Conservation (phyloP, 768 basidiomycete genomes). For the Leccinum subtestaceum region DNA sequence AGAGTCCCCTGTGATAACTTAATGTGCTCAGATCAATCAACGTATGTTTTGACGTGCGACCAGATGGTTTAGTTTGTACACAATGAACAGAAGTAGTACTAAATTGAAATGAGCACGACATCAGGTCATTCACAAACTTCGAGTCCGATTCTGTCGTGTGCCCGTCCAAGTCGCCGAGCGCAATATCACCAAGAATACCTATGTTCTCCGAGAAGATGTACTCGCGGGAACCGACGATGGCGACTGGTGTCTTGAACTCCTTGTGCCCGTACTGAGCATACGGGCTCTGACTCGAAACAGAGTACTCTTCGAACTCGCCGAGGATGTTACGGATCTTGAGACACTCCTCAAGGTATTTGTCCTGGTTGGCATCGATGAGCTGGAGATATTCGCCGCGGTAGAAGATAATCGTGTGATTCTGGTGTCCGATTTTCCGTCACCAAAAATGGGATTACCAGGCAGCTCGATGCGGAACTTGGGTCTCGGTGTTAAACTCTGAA, state of each 20-base stretch:
- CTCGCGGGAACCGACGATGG: constrained; percentile 99
- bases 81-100: too few relatives aligned
- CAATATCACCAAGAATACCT: constrained; percentile 96
- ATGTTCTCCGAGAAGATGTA: constrained; percentile 99
- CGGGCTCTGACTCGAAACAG: constrained; percentile 81
- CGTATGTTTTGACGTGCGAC: too few relatives aligned
- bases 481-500: constrained; percentile 90
- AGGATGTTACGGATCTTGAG: constrained; percentile 98
- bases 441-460: constrained; percentile 97
- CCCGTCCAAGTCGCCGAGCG: constrained; percentile 26
- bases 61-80: too few relatives aligned
- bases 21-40: too few relatives aligned
- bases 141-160: too few relatives aligned
- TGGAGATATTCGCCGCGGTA: constrained; percentile 99
- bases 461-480: constrained; percentile 98
- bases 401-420: constrained; percentile 99
- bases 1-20: too few relatives aligned
- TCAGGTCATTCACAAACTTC: too few relatives aligned
- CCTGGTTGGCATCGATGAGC: constrained; percentile 99
- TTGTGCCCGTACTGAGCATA: constrained; percentile 88
- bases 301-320: constrained; percentile 94
- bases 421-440: constrained; percentile 99
- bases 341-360: constrained; percentile 99
- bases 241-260: constrained; percentile 90
- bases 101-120: too few relatives aligned